Base-by-base conservation (phyloP, 371 early-diverging fungal species). In the Mortierella sp. region DNA sequence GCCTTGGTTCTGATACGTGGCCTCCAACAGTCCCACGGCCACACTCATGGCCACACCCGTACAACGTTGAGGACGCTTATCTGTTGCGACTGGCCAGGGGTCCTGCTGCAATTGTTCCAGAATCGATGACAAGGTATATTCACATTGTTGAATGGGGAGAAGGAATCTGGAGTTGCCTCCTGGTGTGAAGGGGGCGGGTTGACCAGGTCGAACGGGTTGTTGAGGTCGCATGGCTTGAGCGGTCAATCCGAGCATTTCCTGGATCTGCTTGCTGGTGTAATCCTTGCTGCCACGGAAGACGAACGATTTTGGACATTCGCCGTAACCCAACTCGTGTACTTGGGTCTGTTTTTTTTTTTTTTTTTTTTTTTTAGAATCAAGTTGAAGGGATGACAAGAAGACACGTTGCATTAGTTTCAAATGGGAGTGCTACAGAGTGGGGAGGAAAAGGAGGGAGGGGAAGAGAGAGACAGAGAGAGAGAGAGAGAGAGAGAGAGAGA, bases 251-350 rank as follows among this genome's bases (percentile, higher is more conserved):
- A 99, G 92, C 96, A 98, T 96, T 62, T 97, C 97, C 83, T 97
- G 96, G 60, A 99, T 92, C 83, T 97, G 96, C 81, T 98, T 95
- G 57, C 91, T 86, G 43, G 87, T 90, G 86, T 99, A 99, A 63
- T 98, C 97, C 84, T 98, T 99, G 69, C 93, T 91, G 12, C 99
- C 99, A 68, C 98, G 94, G 88, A 99, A 99, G 19, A 99, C 96
- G 84, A 96, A 97, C 14, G 96, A 97, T 80, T 97, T 99, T 47
- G 97, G 98, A 71, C 97, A 97, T 56, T 97, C 98, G 62, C 88
- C 86, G 79, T 95, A 96, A 11, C 98, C 98, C 26, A 99, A 86
- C 82, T 98, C 95, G 84, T 98, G 98, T 28, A 99, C 92, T 85
- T 96, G 94, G 60, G 93, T 87, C 94, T 95, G 80, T 25, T 28